phyloP scores from a whole-genome alignment of 805 yeast species.

The Spencermartinsiella europaea region DNA sequence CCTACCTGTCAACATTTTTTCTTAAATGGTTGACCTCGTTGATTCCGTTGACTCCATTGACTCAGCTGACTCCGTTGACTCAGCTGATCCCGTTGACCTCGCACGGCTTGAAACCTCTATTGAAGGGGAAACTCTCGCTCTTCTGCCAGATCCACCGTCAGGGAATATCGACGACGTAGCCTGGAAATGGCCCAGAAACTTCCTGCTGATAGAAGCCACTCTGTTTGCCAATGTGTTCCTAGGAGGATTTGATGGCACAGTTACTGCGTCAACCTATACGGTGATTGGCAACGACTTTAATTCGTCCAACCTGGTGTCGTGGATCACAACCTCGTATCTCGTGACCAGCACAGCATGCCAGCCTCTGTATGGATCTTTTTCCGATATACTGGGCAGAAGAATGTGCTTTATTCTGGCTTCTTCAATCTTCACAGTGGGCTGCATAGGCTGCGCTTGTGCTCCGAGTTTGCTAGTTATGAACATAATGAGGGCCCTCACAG shows the following conservation, averaged over 20 bases:
- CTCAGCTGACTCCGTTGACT: too few relatives aligned
- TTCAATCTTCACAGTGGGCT: conserved; percentile 10
- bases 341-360: conserved; percentile 64
- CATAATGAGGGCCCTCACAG: conserved; percentile 15
- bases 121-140: background rate
- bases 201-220: conserved; percentile 21
- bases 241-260: conserved; percentile 45
- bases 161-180: background rate
- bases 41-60: too few relatives aligned
- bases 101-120: background rate
- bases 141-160: background rate
- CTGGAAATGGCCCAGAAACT: conserved; percentile 4
- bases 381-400: conserved; percentile 44
- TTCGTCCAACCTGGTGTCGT: conserved; percentile 45
- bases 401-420: conserved; percentile 31
- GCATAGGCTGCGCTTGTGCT: conserved; percentile 14
- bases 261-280: conserved; percentile 46
- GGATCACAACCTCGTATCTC: conserved; percentile 64
- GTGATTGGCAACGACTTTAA: conserved; percentile 45
- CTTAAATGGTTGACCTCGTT: too few relatives aligned
- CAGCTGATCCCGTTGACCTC: too few relatives aligned
- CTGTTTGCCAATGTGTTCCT: conserved; percentile 37
- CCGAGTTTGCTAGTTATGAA: conserved; percentile 10
- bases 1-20: too few relatives aligned
- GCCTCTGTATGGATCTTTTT: conserved; percentile 60